phyloP scores from a whole-genome alignment of 1,284 basidiomycete species.

The Ceratobasidium sp. region DNA sequence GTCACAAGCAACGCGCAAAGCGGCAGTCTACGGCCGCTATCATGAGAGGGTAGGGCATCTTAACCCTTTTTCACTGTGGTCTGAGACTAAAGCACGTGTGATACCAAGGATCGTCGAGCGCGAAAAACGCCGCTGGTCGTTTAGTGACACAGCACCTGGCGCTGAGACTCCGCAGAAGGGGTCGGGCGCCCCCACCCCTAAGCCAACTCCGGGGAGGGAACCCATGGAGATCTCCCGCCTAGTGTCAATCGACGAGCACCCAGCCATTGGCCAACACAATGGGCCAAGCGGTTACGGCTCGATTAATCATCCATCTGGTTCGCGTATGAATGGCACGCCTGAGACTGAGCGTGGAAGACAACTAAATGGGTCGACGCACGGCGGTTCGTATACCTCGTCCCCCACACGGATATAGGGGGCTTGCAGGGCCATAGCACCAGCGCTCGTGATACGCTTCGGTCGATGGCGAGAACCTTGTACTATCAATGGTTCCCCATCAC shows the following conservation, averaged over 20 bases:
- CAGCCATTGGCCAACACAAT: constrained; percentile 7
- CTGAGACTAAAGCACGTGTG: constrained; percentile 3
- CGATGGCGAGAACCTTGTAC: constrained; percentile 25
- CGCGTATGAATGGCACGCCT: constrained; percentile 12
- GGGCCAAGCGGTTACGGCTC: constrained; percentile 24
- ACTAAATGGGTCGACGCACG: constrained; percentile 4
- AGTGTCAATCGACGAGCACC: constrained; percentile 30
- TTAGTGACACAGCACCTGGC: not conserved
- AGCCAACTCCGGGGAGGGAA: constrained; percentile 31
- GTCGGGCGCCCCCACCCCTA: constrained; percentile 30
- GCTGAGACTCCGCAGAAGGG: constrained; percentile 33
- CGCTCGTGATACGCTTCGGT: not conserved
- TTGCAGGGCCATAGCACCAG: not conserved
- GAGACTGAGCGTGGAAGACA: constrained; percentile 38
- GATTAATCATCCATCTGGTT: constrained; percentile 23
- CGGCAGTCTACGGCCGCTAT: constrained; percentile 79
- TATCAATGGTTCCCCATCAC: constrained; percentile 14
- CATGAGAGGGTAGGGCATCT: constrained; percentile 71
- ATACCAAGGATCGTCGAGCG: constrained; percentile 61
- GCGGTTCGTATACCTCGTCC: constrained; percentile 30
- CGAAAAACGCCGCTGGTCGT: constrained; percentile 52
- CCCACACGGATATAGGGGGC: constrained; percentile 35
- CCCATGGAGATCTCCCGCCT: constrained; percentile 33
- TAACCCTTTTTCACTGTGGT: not conserved
- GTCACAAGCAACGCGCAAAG: constrained; percentile 77